A percentile compares a stretch with the other conserved stretches of the same genome.
These are phyloP conservation scores for Aspergillus flavus DNA, from an alignment of 2,329 filamentous ascomycete genomes.

Conservation along the genomic window DNA sequence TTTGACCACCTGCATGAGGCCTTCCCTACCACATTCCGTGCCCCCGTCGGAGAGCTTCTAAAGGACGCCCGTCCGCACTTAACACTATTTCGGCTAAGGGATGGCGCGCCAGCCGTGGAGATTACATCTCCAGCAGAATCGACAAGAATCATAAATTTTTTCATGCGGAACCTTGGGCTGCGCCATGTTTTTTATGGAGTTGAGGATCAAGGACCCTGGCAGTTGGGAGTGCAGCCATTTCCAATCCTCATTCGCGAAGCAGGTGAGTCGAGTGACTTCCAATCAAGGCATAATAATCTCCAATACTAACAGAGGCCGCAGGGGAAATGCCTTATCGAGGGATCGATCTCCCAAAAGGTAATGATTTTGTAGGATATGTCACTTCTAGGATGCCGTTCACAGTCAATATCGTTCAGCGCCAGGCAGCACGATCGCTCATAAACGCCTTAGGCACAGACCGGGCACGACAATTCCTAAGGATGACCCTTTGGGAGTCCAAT, in stretches of 20 bases:
- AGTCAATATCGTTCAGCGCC: background rate
- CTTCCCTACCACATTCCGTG: background rate
- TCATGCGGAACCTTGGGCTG: background rate
- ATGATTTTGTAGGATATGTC: too few relatives aligned
- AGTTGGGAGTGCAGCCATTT: too few relatives aligned
- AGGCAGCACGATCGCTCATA: background rate
- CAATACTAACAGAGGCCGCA: too few relatives aligned
- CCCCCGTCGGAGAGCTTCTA: background rate
- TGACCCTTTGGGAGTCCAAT: background rate
- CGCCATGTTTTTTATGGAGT: too few relatives aligned
- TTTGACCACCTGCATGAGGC: background rate
- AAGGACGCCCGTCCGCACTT: background rate
- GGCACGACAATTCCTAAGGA: background rate
- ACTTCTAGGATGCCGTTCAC: too few relatives aligned
- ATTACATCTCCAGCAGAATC: background rate
- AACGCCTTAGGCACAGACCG: too few relatives aligned
- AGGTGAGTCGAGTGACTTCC: too few relatives aligned
- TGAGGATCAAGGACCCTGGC: too few relatives aligned
- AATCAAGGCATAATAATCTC: too few relatives aligned
- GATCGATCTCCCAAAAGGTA: too few relatives aligned
- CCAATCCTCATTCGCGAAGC: too few relatives aligned
- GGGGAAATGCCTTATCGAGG: too few relatives aligned
- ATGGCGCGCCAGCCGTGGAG: fast-evolving
- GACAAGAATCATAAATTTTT: background rate
- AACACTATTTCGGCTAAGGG: background rate